Evolutionary conservation across 352 stramenopile species (phyloP).

Genomic region (Phytophthora palmivora): DNA sequence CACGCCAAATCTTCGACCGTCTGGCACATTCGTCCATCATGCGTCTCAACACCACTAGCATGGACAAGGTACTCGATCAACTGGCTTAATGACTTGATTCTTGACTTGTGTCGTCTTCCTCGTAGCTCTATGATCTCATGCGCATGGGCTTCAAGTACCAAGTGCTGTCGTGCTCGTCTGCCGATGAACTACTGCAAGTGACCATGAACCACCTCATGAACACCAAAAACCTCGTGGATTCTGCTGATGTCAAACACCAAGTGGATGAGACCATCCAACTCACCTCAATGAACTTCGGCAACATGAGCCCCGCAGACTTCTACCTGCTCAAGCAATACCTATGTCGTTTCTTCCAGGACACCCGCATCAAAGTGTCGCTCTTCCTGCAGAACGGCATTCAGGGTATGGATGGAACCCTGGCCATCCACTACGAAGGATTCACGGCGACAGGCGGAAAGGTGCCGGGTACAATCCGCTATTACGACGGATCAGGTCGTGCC

Average conservation of each 20-base stretch:
- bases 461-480: conserved; percentile 77
- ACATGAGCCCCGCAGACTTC: conserved; percentile 74
- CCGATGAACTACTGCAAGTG: conserved; percentile 89
- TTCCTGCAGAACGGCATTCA: conserved; percentile 92
- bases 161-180: conserved; percentile 78
- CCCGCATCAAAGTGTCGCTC: conserved; percentile 92
- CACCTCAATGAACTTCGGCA: conserved; percentile 76
- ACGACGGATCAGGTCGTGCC: conserved; percentile 60
- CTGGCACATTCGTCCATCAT: conserved; percentile 95
- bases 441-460: conserved; percentile 70
- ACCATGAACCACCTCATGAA: conserved; percentile 88
- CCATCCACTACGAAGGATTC: conserved; percentile 79
- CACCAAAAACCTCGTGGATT: conserved; percentile 78
- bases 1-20: conserved; percentile 91
- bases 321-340: conserved; percentile 88
- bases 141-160: conserved; percentile 97
- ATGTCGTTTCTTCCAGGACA: conserved; percentile 91
- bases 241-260: conserved; percentile 66
- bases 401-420: conserved; percentile 80
- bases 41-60: conserved; percentile 93
- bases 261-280: conserved; percentile 84
- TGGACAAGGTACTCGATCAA: conserved; percentile 83
- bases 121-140: conserved; percentile 93
- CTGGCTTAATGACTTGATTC: background rate
- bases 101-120: background rate